A percentile compares a stretch with the other conserved stretches of the same genome.
Conservation (phyloP, 805 yeast genomes). For the Nakazawaea ishiwadae region DNA sequence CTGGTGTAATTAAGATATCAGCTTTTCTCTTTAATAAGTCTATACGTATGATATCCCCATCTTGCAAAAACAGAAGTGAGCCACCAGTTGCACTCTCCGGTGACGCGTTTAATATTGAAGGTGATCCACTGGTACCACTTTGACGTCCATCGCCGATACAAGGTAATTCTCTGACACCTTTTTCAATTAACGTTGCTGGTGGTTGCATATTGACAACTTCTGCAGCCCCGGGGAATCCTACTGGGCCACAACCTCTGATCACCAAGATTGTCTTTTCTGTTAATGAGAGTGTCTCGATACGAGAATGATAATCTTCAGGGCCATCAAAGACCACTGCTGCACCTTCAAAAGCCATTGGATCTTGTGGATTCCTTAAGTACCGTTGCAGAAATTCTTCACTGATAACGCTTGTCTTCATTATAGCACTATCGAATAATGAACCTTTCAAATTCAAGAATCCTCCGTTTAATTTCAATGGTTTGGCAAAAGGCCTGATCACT, state of each 20-base stretch:
- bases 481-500: conserved; percentile 17
- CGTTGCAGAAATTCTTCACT: conserved; percentile 17
- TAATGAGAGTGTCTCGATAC: conserved; percentile 17
- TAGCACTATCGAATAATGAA: conserved; percentile 21
- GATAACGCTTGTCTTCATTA: conserved; percentile 23
- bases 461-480: conserved; percentile 17
- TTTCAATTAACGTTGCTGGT: conserved; percentile 17
- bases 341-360: conserved; percentile 23
- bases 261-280: conserved; percentile 18
- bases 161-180: conserved; percentile 17
- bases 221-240: conserved; percentile 24
- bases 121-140: conserved; percentile 23
- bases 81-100: conserved; percentile 22
- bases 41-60: conserved; percentile 19
- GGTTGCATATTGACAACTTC: conserved; percentile 24
- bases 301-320: conserved; percentile 21
- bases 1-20: conserved; percentile 16
- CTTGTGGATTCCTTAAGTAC: conserved; percentile 19
- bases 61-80: conserved; percentile 18
- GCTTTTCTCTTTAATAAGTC: conserved; percentile 18
- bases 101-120: conserved; percentile 21
- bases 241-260: conserved; percentile 23
- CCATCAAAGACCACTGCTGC: conserved; percentile 22
- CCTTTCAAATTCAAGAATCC: conserved; percentile 23
- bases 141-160: conserved; percentile 24